Evolutionary conservation across 176 grass and related monocot species (phyloP), one percentile per base, ranked within the genome.

Genomic region (Chrysopogon serrulatus): DNA sequence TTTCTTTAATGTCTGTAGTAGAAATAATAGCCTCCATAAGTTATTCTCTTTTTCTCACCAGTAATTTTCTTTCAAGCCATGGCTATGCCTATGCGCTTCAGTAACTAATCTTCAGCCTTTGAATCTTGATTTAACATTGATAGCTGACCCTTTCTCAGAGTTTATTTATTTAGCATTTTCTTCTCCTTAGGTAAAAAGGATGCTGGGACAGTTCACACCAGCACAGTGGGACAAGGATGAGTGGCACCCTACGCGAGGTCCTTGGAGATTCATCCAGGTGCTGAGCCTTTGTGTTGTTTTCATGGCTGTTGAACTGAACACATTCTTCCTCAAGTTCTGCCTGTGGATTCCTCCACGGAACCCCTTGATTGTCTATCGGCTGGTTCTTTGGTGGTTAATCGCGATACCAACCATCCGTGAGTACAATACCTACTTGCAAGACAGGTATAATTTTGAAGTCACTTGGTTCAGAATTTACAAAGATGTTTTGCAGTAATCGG

Each of bases 181-280:
- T 27, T 88, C 48, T 82, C 10, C 26, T 72, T 84, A 99, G 96
- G 93, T 99, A 56, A 99, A 92, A 91, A 94, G 96, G 90, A 96
- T 93, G 71, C 76, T 99, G 63, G 86, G 96, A n/a, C 96, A 99
- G 73, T 99, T 99, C 78, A 99, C 96, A 66, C 96, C 96, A 56
- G 96, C 96, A 24, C 82, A 85, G 31, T 99, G 96, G 96, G 96
- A 99, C 86, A 99, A 99, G 87, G 96, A 99, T 80, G 91, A 99
- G 59, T 99, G 96, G 96, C 80, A 89, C 57, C 96, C 96, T 65
- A 70, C 96, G 60, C 87, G 90, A 63, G 93, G 93, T 30, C 96
- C 96, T 30, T 99, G 93, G 96, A 91, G 96, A 82, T 99, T 99
- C 74, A 74, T 96, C 78, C 96, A 99, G 84, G 96, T 99, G 39